Percentiles rank a stretch among this genome's conserved stretches.
Evolutionary conservation across 2,329 filamentous ascomycete species (phyloP).

Genomic region (Akanthomyces dipterigenus): DNA sequence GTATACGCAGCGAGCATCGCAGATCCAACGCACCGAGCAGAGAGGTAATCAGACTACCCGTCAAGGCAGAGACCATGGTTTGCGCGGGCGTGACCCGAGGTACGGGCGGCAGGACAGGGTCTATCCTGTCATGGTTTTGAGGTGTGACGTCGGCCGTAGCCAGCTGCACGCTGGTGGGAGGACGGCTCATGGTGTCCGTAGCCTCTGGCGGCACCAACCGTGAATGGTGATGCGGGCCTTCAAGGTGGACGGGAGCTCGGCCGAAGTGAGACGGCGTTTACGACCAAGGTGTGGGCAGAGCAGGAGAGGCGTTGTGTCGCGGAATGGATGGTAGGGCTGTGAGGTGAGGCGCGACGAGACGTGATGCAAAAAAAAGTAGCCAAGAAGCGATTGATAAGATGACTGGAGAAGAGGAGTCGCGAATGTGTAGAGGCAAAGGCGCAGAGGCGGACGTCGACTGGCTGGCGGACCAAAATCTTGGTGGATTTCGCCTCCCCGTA

Average conservation of each 20-base stretch:
- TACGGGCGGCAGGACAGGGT: constrained; percentile 21
- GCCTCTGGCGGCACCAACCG: constrained; percentile 4
- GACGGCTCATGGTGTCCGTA: constrained; percentile 4
- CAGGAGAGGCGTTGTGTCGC: not conserved
- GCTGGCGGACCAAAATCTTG: constrained; percentile 8
- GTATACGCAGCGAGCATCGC: not conserved
- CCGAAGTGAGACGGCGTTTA: constrained; percentile 7
- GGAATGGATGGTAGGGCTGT: not conserved
- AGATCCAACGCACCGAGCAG: constrained; percentile 62
- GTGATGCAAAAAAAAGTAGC: not conserved
- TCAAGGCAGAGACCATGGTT: constrained; percentile 92
- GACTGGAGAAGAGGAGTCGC: not conserved
- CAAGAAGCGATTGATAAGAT: constrained; percentile 9
- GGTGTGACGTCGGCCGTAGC: constrained; percentile 12
- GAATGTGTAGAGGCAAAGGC: not conserved
- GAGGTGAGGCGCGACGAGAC: too few relatives aligned
- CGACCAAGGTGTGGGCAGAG: not conserved
- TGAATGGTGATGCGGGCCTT: constrained; percentile 4
- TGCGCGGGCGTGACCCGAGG: constrained; percentile 73
- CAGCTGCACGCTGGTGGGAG: not conserved
- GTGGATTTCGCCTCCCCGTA: constrained; percentile 11
- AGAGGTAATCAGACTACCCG: constrained; percentile 84
- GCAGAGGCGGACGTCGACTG: not conserved
- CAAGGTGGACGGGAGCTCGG: constrained; percentile 10
- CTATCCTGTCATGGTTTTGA: constrained; percentile 24